Conservation (phyloP, 306 rosid species). For the Vigna nakashimae region DNA sequence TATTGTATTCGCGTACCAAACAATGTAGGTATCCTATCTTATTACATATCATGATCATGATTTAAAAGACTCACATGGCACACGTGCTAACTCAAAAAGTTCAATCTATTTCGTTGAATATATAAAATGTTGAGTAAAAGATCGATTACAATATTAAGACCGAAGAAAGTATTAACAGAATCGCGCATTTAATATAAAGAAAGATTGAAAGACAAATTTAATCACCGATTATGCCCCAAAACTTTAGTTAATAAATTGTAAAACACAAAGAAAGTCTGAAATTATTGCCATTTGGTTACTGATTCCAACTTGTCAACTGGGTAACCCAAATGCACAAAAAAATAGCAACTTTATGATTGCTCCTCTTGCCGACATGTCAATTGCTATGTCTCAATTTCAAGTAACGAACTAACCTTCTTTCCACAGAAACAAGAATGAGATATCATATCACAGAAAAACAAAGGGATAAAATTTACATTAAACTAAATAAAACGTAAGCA, state of each 20-base stretch:
- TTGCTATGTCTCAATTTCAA: not conserved
- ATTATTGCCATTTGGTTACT: too few relatives aligned
- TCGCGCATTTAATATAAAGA: too few relatives aligned
- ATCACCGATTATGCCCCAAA: not conserved
- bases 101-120: not conserved
- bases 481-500: not conserved
- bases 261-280: too few relatives aligned
- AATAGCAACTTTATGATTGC: too few relatives aligned
- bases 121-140: not conserved
- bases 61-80: not conserved
- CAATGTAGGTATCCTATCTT: too few relatives aligned
- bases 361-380: not conserved
- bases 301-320: too few relatives aligned
- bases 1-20: too few relatives aligned
- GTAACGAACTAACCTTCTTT: not conserved
- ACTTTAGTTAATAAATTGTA: not conserved
- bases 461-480: not conserved
- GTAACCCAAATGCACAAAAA: too few relatives aligned
- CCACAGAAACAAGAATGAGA: not conserved
- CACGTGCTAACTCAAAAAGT: not conserved
- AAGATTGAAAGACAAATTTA: not conserved
- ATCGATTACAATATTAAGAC: not conserved
- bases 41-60: too few relatives aligned
- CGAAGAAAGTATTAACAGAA: too few relatives aligned
- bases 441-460: not conserved